phyloP scores from a whole-genome alignment of 345 rosid species.

The Pseudoturritis turrita region DNA sequence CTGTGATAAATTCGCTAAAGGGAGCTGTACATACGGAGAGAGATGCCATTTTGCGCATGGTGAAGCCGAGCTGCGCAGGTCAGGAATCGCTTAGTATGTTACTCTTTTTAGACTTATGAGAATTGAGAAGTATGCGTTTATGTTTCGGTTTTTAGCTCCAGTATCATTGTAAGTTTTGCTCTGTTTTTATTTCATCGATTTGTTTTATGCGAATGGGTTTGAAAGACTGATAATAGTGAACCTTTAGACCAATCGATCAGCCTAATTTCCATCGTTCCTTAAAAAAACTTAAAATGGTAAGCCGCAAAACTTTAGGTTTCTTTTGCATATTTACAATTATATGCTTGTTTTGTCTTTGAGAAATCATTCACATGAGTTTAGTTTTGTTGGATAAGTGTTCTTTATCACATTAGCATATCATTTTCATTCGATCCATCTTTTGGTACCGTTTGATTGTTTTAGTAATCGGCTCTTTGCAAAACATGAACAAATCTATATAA shows the following conservation, averaged over 20 bases:
- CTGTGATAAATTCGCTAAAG: constrained; percentile 70
- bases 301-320: not conserved
- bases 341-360: too few relatives aligned
- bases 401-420: not conserved
- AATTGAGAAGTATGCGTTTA: not conserved
- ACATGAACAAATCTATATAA: too few relatives aligned
- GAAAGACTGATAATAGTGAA: not conserved
- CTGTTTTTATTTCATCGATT: not conserved
- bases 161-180: not conserved
- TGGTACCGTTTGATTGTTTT: too few relatives aligned
- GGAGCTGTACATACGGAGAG: constrained; percentile 81
- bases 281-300: not conserved
- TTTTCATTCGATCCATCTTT: not conserved
- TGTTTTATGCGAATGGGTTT: not conserved
- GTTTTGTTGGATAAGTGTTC: not conserved
- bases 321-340: too few relatives aligned
- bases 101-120: not conserved
- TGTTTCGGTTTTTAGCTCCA: not conserved
- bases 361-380: too few relatives aligned
- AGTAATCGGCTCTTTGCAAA: too few relatives aligned
- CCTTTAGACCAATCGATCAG: not conserved
- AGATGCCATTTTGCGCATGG: constrained; percentile 96
- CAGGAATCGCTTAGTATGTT: constrained; percentile 17
- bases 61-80: constrained; percentile 56
- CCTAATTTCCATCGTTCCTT: not conserved